Percentiles rank a stretch among this genome's conserved stretches.
Conservation (phyloP, 345 rosid genomes). For the Abelmoschus esculentus region DNA sequence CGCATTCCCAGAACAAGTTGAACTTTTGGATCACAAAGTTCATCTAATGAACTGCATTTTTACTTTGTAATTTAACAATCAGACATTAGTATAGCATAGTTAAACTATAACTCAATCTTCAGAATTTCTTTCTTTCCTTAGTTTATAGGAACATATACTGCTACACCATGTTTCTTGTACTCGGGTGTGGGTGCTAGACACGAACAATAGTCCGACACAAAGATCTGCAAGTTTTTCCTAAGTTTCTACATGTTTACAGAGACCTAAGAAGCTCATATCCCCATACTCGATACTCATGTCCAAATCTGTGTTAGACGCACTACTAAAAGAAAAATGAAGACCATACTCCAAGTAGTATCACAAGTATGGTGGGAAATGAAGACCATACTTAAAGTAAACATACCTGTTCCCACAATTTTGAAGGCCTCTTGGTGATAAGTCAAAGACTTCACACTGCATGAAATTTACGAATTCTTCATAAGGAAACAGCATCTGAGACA, state of each 20-base stretch:
- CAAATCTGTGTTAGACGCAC: not conserved
- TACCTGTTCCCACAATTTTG: slow-evolving; percentile 83
- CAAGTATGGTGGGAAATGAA: slow-evolving; percentile 2
- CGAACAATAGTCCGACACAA: not conserved
- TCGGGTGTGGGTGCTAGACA: not conserved
- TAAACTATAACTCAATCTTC: not conserved
- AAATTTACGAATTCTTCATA: slow-evolving; percentile 66
- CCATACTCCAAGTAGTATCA: not conserved
- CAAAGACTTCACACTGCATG: slow-evolving; percentile 50
- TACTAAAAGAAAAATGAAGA: not conserved
- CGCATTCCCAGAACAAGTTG: not conserved
- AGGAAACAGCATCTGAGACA: slow-evolving; percentile 53
- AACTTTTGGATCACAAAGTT: not conserved
- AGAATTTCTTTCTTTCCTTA: not conserved
- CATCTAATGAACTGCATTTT: not conserved
- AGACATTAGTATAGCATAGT: not conserved
- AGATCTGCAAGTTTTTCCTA: not conserved
- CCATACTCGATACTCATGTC: not conserved
- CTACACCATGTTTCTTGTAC: not conserved
- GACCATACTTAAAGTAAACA: too few relatives aligned
- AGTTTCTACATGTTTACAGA: not conserved
- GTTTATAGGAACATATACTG: not conserved
- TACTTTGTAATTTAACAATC: not conserved
- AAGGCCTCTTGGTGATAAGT: slow-evolving; percentile 74
- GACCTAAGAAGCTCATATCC: not conserved